Conservation (phyloP, 805 yeast species). For the Lachancea kluyveri region DNA sequence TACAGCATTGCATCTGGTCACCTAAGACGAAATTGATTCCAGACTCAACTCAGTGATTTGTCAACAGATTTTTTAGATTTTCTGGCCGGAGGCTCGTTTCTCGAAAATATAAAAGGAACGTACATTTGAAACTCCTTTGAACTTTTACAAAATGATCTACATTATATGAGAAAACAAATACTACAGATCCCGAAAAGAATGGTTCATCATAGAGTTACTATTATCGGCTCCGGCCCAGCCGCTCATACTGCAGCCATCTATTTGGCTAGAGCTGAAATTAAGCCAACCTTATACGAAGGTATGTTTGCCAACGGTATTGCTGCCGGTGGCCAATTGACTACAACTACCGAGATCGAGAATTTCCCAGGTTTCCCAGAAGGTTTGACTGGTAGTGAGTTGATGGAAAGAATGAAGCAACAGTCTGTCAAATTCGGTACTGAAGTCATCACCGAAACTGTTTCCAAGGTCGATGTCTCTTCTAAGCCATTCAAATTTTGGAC, state of each 20-base stretch:
- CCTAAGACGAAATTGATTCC: conserved; percentile 17
- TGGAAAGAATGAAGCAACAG: conserved; percentile 93
- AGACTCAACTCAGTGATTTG: conserved; percentile 3
- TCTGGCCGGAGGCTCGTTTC: too few species aligned
- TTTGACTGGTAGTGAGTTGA: conserved; percentile 75
- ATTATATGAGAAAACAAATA: not conserved
- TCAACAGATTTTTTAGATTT: too few species aligned
- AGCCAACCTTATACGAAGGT: conserved; percentile 93
- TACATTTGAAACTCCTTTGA: not conserved
- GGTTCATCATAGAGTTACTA: conserved; percentile 81
- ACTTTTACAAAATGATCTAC: conserved; percentile 1
- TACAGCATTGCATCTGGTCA: conserved; percentile 31
- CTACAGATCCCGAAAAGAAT: conserved; percentile 35
- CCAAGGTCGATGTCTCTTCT: conserved; percentile 82
- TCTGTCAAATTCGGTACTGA: conserved; percentile 85
- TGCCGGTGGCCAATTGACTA: conserved; percentile 98
- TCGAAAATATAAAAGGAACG: not conserved
- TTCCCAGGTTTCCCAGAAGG: conserved; percentile 99
- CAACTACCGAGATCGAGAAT: conserved; percentile 97
- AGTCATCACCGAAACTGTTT: conserved; percentile 88
- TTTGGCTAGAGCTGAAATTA: conserved; percentile 91
- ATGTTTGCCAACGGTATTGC: conserved; percentile 95
- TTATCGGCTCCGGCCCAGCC: conserved; percentile 97
- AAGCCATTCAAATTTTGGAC: conserved; percentile 97
- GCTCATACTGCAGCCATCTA: conserved; percentile 99